These are phyloP conservation scores for Aspergillus asperescens DNA, from an alignment of 495 filamentous ascomycete genomes.

Conservation along the genomic window DNA sequence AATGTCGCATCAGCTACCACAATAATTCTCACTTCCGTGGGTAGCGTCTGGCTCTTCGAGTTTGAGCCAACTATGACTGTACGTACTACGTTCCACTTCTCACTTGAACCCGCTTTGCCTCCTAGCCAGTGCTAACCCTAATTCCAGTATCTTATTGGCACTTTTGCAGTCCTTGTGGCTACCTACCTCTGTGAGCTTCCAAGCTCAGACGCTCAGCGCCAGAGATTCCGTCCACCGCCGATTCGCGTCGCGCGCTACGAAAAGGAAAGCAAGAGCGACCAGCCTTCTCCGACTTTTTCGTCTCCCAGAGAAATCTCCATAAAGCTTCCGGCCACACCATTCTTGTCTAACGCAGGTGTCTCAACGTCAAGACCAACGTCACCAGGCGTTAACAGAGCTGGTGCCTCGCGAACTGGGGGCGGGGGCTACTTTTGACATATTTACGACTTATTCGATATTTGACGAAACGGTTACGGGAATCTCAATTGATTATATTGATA, in stretches of 20 bases:
- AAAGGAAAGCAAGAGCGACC: slow-evolving; percentile 48
- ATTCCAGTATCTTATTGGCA: slow-evolving; percentile 75
- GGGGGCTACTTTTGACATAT: slow-evolving; percentile 33
- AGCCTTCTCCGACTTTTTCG: slow-evolving; percentile 42
- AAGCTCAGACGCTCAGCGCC: slow-evolving; percentile 35
- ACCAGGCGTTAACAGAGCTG: slow-evolving; percentile 51
- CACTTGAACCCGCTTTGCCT: too few species aligned
- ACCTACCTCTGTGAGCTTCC: slow-evolving; percentile 76
- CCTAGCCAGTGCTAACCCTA: slow-evolving; percentile 17
- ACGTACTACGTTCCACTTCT: slow-evolving; percentile 46
- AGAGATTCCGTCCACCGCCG: slow-evolving; percentile 56
- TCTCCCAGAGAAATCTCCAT: slow-evolving; percentile 47
- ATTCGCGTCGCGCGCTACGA: slow-evolving; percentile 73
- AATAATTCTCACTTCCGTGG: slow-evolving; percentile 76
- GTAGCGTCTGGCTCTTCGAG: slow-evolving; percentile 79
- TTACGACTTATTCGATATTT: slow-evolving; percentile 20
- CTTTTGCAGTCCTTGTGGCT: slow-evolving; percentile 66
- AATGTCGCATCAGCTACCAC: slow-evolving; percentile 89
- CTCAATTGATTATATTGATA: slow-evolving; percentile 11
- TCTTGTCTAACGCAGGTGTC: slow-evolving; percentile 48
- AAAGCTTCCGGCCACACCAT: slow-evolving; percentile 46
- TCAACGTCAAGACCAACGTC: slow-evolving; percentile 65
- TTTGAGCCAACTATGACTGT: slow-evolving; percentile 67
- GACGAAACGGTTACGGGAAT: slow-evolving; percentile 15
- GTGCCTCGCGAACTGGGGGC: slow-evolving; percentile 31